Evolutionary conservation across 768 basidiomycete species (phyloP), one percentile per base, ranked within the genome.

Genomic region (Pleurotus djamor): DNA sequence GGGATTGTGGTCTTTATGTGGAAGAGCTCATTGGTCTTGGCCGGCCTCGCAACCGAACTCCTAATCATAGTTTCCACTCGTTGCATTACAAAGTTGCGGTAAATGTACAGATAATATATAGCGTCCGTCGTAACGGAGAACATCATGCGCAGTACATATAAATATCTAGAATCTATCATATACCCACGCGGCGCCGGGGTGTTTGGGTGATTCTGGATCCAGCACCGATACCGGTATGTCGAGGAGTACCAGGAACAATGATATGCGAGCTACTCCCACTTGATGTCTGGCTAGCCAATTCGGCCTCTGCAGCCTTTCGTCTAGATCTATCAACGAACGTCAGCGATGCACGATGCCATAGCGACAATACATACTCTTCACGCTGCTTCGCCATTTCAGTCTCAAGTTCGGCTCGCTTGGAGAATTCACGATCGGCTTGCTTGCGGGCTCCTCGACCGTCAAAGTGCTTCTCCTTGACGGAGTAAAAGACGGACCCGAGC

Each of bases 391-490:
- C 92, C 78, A 98, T 96, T 75, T 96, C 90, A 28, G 87, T 88
- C 76, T 98, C 95, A 10, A 97, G 74, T 72, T 98, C 94, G 0
- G 94, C 93, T 68, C 83, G 86, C 74, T 87, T 92, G 32, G 91
- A 93, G 73, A 98, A 97, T 70, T 98, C 96, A 48, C 89, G 83
- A 69, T 96, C 93, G 10, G 91, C 86, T 60, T 85, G 84, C 8
- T 88, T 82, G 52, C 90, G 80, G 59, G 83, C 85, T 14, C 92
- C 89, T 41, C 89, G 79, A 60, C 92, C 95, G 68, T 97, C 95
- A 68, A 98, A 98, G 77, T 93, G 93, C 81, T 97, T 97, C 76
- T 98, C 96, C 69, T 95, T 91, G 55, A 97, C 96, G 28, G 95
- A 96, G 78, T 94, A 98, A 81, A 97, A 98, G 14, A 97, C 94